These are phyloP conservation scores for Saposhnikovia divaricata DNA, from an alignment of 129 eudicot species.

Conservation along the genomic window DNA sequence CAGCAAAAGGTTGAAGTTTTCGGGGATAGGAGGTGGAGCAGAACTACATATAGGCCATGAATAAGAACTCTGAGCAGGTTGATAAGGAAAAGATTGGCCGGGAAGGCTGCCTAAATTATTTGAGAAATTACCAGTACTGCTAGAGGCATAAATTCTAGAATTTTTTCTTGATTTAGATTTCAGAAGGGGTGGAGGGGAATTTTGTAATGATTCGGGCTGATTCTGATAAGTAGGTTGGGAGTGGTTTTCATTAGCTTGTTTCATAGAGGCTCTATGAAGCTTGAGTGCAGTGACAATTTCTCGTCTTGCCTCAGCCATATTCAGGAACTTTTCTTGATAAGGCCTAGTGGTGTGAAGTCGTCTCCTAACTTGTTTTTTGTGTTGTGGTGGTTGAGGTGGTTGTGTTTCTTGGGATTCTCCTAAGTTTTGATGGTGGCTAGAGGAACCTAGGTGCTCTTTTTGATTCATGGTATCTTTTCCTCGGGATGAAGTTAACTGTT, in stretches of 20 bases:
- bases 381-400: slow-evolving; percentile 33
- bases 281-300: slow-evolving; percentile 93
- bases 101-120: slow-evolving; percentile 14
- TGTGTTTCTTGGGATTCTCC: slow-evolving; percentile 15
- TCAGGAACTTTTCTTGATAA: slow-evolving; percentile 69
- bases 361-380: slow-evolving; percentile 67
- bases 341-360: slow-evolving; percentile 81
- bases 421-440: slow-evolving; percentile 10
- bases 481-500: slow-evolving; percentile 61
- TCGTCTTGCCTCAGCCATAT: slow-evolving; percentile 94
- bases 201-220: not conserved
- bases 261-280: slow-evolving; percentile 88
- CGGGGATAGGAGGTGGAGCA: slow-evolving; percentile 27
- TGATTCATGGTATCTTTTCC: slow-evolving; percentile 28
- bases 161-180: slow-evolving; percentile 42
- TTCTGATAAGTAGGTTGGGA: slow-evolving; percentile 4
- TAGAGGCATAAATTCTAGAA: slow-evolving; percentile 47
- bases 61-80: slow-evolving; percentile 14
- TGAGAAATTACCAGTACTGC: slow-evolving; percentile 17
- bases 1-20: slow-evolving; percentile 45
- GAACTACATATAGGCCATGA: slow-evolving; percentile 5
- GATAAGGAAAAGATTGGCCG: slow-evolving; percentile 15
- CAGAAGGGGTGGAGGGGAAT: slow-evolving; percentile 20
- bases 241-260: slow-evolving; percentile 32
- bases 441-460: slow-evolving; percentile 3